Conservation (phyloP, 2,329 filamentous ascomycete genomes). For the Lachnum nothofagi region DNA sequence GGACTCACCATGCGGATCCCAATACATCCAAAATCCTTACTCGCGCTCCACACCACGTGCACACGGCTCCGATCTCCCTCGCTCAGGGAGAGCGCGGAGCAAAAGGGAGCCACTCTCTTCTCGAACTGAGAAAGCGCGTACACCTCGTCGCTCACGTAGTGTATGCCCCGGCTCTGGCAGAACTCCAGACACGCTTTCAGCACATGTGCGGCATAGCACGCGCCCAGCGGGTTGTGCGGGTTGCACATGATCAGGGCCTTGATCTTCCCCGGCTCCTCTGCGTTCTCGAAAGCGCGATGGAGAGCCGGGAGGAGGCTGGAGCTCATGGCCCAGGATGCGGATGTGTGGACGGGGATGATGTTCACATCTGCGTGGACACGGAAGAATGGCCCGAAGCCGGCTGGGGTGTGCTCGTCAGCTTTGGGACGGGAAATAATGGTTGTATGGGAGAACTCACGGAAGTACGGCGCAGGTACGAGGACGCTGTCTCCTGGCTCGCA, state of each 20-base stretch:
- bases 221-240: constrained; percentile 31
- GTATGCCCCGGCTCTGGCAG: constrained; percentile 26
- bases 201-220: constrained; percentile 19
- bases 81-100: neutral
- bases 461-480: neutral
- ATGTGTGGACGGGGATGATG: neutral
- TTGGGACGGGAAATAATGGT: neutral
- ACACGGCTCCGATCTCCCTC: neutral
- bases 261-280: constrained; percentile 19
- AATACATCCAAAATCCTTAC: neutral
- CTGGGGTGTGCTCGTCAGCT: neutral
- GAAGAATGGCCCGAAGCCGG: neutral
- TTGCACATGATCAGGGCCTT: constrained; percentile 38
- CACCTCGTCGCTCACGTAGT: neutral
- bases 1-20: neutral
- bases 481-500: neutral
- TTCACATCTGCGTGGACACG: neutral
- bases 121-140: neutral
- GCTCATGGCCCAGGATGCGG: neutral
- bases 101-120: neutral
- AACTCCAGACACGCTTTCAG: constrained; percentile 34
- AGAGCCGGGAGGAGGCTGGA: neutral
- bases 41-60: neutral
- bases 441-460: neutral
- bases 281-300: neutral